Evolutionary conservation across 495 filamentous ascomycete genomes (phyloP), one percentile per base, ranked within the genome.

Genomic region (Cercophora newfieldiana): DNA sequence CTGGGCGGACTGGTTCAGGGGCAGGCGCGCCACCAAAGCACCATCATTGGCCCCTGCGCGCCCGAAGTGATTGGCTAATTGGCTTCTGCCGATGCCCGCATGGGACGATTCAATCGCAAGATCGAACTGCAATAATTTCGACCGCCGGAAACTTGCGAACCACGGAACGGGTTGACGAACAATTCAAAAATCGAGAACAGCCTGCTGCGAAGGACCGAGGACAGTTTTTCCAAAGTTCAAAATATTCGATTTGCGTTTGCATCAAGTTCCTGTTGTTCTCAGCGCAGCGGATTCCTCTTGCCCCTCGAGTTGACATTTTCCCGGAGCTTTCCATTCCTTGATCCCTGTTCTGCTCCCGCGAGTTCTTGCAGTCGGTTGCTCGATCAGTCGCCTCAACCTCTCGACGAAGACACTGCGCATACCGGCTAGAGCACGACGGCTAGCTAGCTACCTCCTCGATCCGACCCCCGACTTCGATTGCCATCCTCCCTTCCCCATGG

Each of bases 71-170:
- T 73, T 72, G 71, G 68, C 59, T 56, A 5, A 57, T 24, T 33
- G 49, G 22, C 19, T 14, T n/a, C 30, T 28, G 19, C 49, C 61
- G 50, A 29, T 50, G n/a, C 33, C 31, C 57, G 59, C 50, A 90
- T 92, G 67, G 63, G 63, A 65, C 63, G 63, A 65, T 57, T 58
- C 19, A 24, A 26, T 48, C 37, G 30, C 53, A 59, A 65, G 53
- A 65, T 65, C 54, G 63, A 30, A 55, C 50, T 37, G 61, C 22
- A 33, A 63, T 25, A 63, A 63, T 63, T 63, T 63, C 61, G 12
- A 26, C 28, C n/a, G 37, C 24, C 61, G 50, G 48, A 19, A 31
- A 24, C 24, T 28, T 47, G 47, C 44, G 60, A 29, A 31, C 60
- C 29, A 47, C 57, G 19, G 18, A 44, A 26, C 24, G 19, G 33